These are phyloP conservation scores for Calonectria pauciramosa DNA, from an alignment of 2,329 filamentous ascomycete genomes.

Conservation along the genomic window DNA sequence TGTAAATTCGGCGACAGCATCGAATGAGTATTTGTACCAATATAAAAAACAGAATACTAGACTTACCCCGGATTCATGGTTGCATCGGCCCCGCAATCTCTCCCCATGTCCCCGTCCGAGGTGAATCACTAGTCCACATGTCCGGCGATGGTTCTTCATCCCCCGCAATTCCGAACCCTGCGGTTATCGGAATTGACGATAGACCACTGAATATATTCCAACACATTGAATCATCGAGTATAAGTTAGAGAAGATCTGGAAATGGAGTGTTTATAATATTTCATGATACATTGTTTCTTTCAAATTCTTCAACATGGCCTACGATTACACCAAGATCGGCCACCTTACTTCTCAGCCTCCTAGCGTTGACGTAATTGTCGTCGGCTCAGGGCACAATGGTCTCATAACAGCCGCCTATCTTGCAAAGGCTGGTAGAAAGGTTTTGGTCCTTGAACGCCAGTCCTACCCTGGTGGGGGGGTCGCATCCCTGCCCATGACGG, in stretches of 20 bases:
- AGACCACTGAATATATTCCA: background rate
- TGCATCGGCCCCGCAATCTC: background rate
- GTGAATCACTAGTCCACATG: background rate
- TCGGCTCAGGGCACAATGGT: background rate
- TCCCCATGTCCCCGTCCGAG: background rate
- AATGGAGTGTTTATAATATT: background rate
- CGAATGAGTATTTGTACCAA: background rate
- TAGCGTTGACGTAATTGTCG: background rate
- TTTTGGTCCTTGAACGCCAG: background rate
- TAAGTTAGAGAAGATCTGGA: background rate
- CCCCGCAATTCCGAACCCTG: background rate
- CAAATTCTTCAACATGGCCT: background rate
- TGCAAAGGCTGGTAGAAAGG: background rate
- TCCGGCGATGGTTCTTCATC: background rate
- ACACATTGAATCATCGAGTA: background rate
- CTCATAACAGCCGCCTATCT: background rate
- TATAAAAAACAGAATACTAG: background rate
- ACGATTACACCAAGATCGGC: background rate
- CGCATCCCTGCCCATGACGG: background rate
- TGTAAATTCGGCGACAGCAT: background rate
- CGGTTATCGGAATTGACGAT: background rate
- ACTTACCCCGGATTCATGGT: background rate
- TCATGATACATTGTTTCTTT: background rate
- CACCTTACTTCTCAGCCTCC: background rate
- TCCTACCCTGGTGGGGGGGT: background rate